Conservation (phyloP, 2,329 filamentous ascomycete species). For the Apiospora marii region DNA sequence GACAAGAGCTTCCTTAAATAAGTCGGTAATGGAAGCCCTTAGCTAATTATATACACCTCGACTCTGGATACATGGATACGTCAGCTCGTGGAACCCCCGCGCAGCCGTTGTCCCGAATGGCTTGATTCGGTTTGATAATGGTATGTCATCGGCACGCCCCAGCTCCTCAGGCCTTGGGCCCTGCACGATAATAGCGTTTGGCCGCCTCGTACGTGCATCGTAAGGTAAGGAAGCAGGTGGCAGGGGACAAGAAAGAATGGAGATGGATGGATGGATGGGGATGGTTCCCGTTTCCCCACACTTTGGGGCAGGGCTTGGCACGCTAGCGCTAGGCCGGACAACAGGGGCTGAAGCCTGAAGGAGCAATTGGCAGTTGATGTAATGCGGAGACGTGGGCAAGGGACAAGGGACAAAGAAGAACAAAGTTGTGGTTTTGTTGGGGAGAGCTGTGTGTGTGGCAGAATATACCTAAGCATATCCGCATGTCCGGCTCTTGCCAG, state of each 20-base stretch:
- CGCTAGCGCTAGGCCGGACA: background rate
- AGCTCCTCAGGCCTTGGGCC: background rate
- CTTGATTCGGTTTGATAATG: background rate
- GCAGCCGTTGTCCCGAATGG: background rate
- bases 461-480: background rate
- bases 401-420: no score
- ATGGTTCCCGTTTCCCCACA: slow-evolving; percentile 12
- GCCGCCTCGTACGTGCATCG: slow-evolving; percentile 17
- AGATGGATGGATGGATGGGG: background rate
- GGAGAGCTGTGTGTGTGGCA: background rate
- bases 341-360: background rate
- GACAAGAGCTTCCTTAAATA: background rate
- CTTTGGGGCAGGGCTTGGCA: slow-evolving; percentile 6
- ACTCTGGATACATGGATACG: background rate
- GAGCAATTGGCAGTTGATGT: background rate
- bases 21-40: background rate
- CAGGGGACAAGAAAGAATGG: background rate
- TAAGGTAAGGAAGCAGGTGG: background rate
- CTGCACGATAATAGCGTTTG: background rate
- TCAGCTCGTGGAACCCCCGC: background rate
- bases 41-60: background rate
- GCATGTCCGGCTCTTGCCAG: background rate
- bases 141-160: background rate
- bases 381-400: background rate
- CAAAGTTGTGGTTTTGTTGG: background rate